Base-by-base conservation (phyloP, 2,329 filamentous ascomycete genomes). In the Colletotrichum spinosum region DNA sequence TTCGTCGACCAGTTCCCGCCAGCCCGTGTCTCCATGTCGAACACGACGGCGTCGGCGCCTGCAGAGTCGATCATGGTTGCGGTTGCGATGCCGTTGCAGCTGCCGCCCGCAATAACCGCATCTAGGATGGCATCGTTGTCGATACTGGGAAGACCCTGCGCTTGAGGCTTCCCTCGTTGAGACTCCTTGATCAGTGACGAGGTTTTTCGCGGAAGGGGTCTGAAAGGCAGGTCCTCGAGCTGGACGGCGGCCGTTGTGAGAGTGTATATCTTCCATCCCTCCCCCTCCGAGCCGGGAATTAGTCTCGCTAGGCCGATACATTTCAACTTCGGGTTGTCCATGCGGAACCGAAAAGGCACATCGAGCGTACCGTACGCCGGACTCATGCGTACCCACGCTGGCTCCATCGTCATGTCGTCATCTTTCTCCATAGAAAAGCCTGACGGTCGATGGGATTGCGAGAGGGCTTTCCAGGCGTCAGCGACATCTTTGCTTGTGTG, bases 41-140 rank as follows among this genome's bases (percentile, higher is more conserved):
- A 50, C 15, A 55, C 8, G 45, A 48, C 13, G 9, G 9, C 34
- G 4, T 65, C 45, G 9, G 49, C 61, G n/a, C 61, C 61, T 1
- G 33, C 49, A 8, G 55, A 34, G n/a, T 63, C 63, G 34, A 66
- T 45, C 56, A 17, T 25, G 41, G 48, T 57, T 11, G 55, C 56
- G 56, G 41, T 65, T 5, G 56, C 50, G 55, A 65, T 49, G 44
- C 61, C 61, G 55, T 50, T 65, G 50, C 61, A 65, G 51, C 61
- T 65, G 37, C 61, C 61, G 10, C 61, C 61, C 6, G 60, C 56
- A 1, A 65, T 6, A 9, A 65, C 44, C 11, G 56, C 61, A 39
- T 65, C 61, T n/a, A 65, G 42, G 6, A 65, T 33, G n/a, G 25
- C n/a, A 3, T 34, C 54, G 0, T 25, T n/a, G 8, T 6, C 7